Base-by-base conservation (phyloP, 2,329 filamentous ascomycete species). In the Ophiostoma triangulosporum region DNA sequence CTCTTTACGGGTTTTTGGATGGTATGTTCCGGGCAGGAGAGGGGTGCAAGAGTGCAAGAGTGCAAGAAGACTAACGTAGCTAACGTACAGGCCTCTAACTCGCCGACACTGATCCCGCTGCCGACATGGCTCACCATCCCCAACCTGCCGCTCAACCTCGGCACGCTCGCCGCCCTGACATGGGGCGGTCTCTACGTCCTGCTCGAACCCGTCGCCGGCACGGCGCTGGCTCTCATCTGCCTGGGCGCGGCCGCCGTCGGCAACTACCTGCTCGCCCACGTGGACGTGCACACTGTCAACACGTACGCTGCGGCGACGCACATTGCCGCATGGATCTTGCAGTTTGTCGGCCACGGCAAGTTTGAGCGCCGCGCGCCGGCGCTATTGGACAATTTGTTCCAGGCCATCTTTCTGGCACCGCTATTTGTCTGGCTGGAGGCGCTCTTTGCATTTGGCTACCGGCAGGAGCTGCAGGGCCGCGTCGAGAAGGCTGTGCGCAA, bases 391-490 rank as follows among this genome's bases (percentile, higher is more conserved):
- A 97, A 96, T 64, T 70, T 97, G 40, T 75, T 94, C 48, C 93
- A 97, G 69, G 90, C 93, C 27, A 68, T 97, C 59, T 91, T 97
- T 64, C 75, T 97, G 24, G 93, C 93, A 0, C 93, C 93, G 8
- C 84, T 98, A 63, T 98, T 97, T 62, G 91, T 97, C 55, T 98
- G 93, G 87, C 84, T 98, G 62, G 90, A 97, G 71, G 70, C 94
- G 24, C 75, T 98, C 26, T 98, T 98, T 73, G 81, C 76, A 63
- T 78, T 94, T 50, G 93, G 93, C 49, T 98, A 97, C 69, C 80
- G 93, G 56, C 86, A 84, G 1, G 89, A 95, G 67, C 73, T 98
- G 60, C 88, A 91, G 70, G 76, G 78, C 57, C 81, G 91, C 50
- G 80, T 97, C 45, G 81, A 91, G 57, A 81, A 83, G 65, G 81